Percentiles rank a stretch among this genome's conserved stretches.
phyloP scores from a whole-genome alignment of 2,329 filamentous ascomycete species.

The Colletotrichum sp. region DNA sequence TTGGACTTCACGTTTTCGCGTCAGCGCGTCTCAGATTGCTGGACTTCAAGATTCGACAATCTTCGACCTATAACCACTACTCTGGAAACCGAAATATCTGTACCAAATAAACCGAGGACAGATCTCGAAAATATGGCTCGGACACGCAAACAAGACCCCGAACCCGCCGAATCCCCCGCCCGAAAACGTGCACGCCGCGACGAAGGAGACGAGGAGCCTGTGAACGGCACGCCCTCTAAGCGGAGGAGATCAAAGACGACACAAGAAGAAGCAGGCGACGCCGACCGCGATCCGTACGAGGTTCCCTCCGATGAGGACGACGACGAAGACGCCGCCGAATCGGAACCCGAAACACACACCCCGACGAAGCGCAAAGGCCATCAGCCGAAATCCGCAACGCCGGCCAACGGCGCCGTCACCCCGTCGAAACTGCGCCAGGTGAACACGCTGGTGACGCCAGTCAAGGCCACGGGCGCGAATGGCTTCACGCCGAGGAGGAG shows the following conservation, averaged over 20 bases:
- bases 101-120: neutral
- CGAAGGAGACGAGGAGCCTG: conserved; percentile 29
- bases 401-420: conserved; percentile 36
- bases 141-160: neutral
- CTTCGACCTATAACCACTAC: neutral
- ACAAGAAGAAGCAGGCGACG: conserved; percentile 28
- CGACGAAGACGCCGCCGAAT: neutral
- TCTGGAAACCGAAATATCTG: neutral
- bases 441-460: conserved; percentile 41
- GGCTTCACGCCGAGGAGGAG: conserved; percentile 66
- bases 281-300: conserved; percentile 15
- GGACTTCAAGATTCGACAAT: neutral
- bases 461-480: conserved; percentile 35
- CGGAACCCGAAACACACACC: conserved; percentile 33
- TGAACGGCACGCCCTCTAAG: conserved; percentile 36
- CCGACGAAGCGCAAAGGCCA: conserved; percentile 39
- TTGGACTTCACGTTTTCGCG: conserved; percentile 15
- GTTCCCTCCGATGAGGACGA: neutral
- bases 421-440: conserved; percentile 38
- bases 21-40: conserved; percentile 4
- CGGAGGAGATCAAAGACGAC: conserved; percentile 29
- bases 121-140: neutral
- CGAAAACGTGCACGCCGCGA: conserved; percentile 26
- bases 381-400: conserved; percentile 32
- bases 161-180: neutral